Base-by-base conservation (phyloP, 2,329 filamentous ascomycete species). In the Aspergillus caelatus region DNA sequence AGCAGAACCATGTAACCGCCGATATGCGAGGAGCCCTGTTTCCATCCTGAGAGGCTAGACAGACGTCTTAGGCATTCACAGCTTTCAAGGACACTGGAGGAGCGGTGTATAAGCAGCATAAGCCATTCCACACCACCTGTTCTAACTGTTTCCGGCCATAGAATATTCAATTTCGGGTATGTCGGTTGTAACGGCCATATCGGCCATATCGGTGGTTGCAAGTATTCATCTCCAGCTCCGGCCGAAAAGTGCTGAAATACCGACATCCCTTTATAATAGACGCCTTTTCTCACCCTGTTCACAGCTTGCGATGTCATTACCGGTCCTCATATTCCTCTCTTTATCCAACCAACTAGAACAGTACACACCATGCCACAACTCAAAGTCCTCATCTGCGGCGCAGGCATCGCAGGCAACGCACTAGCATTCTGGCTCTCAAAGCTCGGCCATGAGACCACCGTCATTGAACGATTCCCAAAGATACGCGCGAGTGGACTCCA, bases 381-480 rank as follows among this genome's bases (percentile, higher is more conserved):
- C 9, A 82, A 80, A 58, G 72, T 87, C 57, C 82, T 87, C 62
- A 82, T 87, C 63, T 74, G 77, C 57, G 80, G 80, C 8, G 79
- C 73, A 39, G 77, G 78, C 21, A 75, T 81, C 43, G 72, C 76
- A 10, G 79, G 80, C 32, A 77, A 73, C 5, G 76, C 83, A 1
- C 75, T 86, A 16, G 84, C 84, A 32, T 82, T 80, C 72, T 84
- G 82, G 75, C 81, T 88, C 23, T 75, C 82, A 1, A 75, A 75
- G 46, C 65, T 74, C n/a, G 75, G 77, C 32, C 73, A 77, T 58
- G 62, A 70, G 14, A 72, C 83, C 46, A 83, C 80, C 2, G 70
- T 84, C 10, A 64, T 83, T 57, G 82, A 83, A 66, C 73, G 77
- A 1, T 78, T 72, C 55, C 70, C 79, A 0, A 58, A n/a, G 1